These are phyloP conservation scores for Collybiopsis confluens DNA, from an alignment of 768 basidiomycete genomes.

Conservation along the genomic window DNA sequence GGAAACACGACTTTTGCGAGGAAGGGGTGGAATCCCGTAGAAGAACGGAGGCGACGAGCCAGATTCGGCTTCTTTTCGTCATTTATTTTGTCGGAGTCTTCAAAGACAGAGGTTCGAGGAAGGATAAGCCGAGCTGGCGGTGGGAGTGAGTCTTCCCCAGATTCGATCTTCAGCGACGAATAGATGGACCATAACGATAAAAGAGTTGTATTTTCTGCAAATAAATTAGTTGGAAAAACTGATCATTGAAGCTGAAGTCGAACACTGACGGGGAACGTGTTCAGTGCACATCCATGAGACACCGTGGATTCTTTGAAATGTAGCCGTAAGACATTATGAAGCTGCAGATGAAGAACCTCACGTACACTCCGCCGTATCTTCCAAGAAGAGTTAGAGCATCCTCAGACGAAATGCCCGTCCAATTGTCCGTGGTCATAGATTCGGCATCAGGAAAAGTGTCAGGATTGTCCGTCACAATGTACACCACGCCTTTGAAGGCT, in stretches of 20 bases:
- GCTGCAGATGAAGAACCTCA: constrained; percentile 11
- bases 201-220: constrained; percentile 62
- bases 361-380: constrained; percentile 48
- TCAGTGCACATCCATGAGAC: constrained; percentile 67
- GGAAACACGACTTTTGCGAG: constrained; percentile 40
- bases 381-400: constrained; percentile 50
- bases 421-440: constrained; percentile 44
- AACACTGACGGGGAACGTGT: constrained; percentile 40
- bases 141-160: constrained; percentile 44
- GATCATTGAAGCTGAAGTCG: neutral
- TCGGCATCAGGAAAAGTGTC: constrained; percentile 53
- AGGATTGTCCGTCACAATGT: constrained; percentile 67
- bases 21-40: constrained; percentile 68
- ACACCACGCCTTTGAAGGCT: constrained; percentile 67
- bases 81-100: constrained; percentile 36
- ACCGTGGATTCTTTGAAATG: constrained; percentile 50
- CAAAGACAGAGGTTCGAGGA: constrained; percentile 62
- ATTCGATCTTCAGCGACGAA: constrained; percentile 38
- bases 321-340: neutral
- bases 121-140: constrained; percentile 74
- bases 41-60: constrained; percentile 37
- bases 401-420: constrained; percentile 52
- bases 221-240: neutral
- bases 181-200: constrained; percentile 78
- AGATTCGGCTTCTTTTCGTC: constrained; percentile 8